These are phyloP conservation scores for Chrysochromulina tobinii DNA, from an alignment of 78 protist genomes.

Conservation along the genomic window DNA sequence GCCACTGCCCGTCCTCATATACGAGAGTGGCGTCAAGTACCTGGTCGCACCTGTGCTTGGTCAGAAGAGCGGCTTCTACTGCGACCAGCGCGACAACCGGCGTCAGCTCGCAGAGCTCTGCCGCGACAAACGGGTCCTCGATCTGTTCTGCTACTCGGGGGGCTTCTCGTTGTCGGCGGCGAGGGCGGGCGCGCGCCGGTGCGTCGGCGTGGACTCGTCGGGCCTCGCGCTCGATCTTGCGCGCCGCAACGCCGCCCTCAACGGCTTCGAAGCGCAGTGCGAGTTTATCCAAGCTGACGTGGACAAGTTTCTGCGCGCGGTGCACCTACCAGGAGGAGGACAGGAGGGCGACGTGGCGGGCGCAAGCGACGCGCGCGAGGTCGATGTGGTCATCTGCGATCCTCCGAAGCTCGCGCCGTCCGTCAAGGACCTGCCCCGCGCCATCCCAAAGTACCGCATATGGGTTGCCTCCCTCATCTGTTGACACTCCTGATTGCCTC, in stretches of 20 bases:
- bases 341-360: too few species aligned
- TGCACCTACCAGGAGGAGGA: too few species aligned
- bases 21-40: background rate
- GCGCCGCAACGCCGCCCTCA: background rate
- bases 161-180: conserved; percentile 34
- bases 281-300: background rate
- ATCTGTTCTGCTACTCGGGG: conserved; percentile 40
- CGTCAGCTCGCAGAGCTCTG: background rate
- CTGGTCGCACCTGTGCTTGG: background rate
- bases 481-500: too few species aligned
- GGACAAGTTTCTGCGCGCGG: too few species aligned
- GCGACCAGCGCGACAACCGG: conserved; percentile 28
- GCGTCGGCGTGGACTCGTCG: conserved; percentile 7
- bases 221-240: background rate
- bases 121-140: background rate
- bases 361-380: too few species aligned
- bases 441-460: background rate
- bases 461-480: too few species aligned
- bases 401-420: conserved; percentile 20
- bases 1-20: background rate
- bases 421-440: background rate
- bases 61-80: background rate
- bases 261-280: background rate
- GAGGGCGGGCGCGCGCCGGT: background rate
- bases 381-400: conserved; percentile 3